phyloP scores from a whole-genome alignment of 2,329 filamentous ascomycete genomes.

The Phialophora macrospora region DNA sequence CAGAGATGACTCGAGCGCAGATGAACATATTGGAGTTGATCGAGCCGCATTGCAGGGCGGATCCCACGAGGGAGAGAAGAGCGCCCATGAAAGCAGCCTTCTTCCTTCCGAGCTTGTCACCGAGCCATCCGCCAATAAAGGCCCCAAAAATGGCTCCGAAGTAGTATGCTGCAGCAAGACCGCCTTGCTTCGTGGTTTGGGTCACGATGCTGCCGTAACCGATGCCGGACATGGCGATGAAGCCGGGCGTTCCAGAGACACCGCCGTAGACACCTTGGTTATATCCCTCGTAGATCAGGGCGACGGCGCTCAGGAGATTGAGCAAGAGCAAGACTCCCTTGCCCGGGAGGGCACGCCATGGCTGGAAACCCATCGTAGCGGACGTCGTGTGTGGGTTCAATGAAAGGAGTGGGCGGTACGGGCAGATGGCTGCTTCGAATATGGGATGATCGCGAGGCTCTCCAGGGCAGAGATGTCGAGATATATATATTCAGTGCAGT shows the following conservation, averaged over 20 bases:
- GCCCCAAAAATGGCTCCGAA: constrained; percentile 41
- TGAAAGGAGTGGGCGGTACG: constrained; percentile 2
- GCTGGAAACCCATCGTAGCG: constrained; percentile 37
- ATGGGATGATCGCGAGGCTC: constrained; percentile 6
- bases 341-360: constrained; percentile 41
- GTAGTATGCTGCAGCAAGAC: constrained; percentile 42
- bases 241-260: constrained; percentile 41
- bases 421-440: background rate
- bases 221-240: constrained; percentile 41
- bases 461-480: constrained; percentile 1
- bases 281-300: constrained; percentile 43
- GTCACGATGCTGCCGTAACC: constrained; percentile 39
- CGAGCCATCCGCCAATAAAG: constrained; percentile 41
- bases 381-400: background rate
- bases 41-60: constrained; percentile 39
- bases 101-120: constrained; percentile 41
- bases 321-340: constrained; percentile 40
- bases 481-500: constrained; percentile 14
- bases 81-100: constrained; percentile 40
- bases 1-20: constrained; percentile 42
- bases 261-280: constrained; percentile 43
- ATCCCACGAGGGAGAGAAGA: constrained; percentile 40
- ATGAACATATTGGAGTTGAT: constrained; percentile 43
- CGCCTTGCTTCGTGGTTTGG: constrained; percentile 42
- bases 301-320: constrained; percentile 41